These are phyloP conservation scores for Phytophthora crassamura DNA, from an alignment of 352 stramenopile species.

Conservation along the genomic window DNA sequence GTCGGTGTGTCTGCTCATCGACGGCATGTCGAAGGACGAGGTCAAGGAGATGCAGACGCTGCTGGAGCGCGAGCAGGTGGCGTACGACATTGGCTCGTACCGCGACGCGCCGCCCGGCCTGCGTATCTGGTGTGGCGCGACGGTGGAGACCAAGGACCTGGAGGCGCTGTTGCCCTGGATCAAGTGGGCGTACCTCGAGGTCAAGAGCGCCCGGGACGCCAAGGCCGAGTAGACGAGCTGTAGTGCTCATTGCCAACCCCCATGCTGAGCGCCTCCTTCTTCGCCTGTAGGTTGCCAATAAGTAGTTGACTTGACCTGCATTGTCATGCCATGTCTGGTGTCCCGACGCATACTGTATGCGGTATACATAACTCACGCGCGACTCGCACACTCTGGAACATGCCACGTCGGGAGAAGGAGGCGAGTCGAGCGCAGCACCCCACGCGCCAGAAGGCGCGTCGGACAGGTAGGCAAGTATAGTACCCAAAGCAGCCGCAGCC, in stretches of 20 bases:
- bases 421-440: background rate
- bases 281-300: constrained; percentile 35
- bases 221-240: constrained; percentile 34
- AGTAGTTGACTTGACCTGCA: constrained; percentile 2
- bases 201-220: constrained; percentile 59
- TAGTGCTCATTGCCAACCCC: constrained; percentile 24
- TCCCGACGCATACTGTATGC: too few species aligned
- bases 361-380: too few species aligned
- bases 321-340: background rate
- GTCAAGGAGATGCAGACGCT: constrained; percentile 97
- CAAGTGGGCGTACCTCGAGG: constrained; percentile 96
- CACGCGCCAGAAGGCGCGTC: background rate
- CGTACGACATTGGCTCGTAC: constrained; percentile 98
- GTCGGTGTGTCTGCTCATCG: constrained; percentile 97
- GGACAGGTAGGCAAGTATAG: constrained; percentile 3
- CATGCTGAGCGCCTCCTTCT: constrained; percentile 19
- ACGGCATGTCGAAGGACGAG: constrained; percentile 91
- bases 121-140: constrained; percentile 99
- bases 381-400: constrained; percentile 15
- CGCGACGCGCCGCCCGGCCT: constrained; percentile 97
- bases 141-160: constrained; percentile 97
- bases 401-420: constrained; percentile 16
- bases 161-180: constrained; percentile 98
- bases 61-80: constrained; percentile 96
- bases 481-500: background rate